Percentiles rank a stretch among this genome's conserved stretches.
Conservation (phyloP, 352 stramenopile species). For the Phytopythium helicoides region DNA sequence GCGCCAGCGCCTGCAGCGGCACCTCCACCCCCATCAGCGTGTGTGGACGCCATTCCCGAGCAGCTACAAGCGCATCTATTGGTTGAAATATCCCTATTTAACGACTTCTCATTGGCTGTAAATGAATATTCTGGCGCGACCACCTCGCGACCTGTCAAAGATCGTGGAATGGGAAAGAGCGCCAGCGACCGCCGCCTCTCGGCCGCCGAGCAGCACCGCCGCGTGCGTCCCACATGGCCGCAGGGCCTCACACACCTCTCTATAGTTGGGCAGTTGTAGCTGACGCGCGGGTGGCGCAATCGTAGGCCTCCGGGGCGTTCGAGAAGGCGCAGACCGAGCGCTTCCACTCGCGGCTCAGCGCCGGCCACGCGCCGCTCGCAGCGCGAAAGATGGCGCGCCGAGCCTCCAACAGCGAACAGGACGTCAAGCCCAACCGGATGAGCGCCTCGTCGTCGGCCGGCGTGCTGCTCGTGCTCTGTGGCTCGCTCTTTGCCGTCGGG, state of each 20-base stretch:
- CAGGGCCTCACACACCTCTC: too few relatives aligned
- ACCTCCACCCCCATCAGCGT: constrained; percentile 5
- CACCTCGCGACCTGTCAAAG: neutral
- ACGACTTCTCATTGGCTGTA: neutral
- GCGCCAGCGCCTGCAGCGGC: constrained; percentile 21
- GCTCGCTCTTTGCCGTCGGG: constrained; percentile 36
- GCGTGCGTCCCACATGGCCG: too few relatives aligned
- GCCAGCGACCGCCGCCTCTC: constrained; percentile 36
- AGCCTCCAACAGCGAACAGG: neutral
- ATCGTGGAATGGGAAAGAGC: constrained; percentile 30
- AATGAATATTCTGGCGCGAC: constrained; percentile 15
- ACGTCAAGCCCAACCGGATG: constrained; percentile 5
- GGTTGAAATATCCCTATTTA: neutral
- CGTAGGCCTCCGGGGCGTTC: constrained; percentile 38
- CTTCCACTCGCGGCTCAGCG: constrained; percentile 28
- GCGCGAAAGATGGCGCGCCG: neutral
- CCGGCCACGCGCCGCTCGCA: constrained; percentile 17
- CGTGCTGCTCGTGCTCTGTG: constrained; percentile 22
- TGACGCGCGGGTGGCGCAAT: neutral
- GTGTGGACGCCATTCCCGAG: neutral
- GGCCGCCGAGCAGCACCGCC: constrained; percentile 51
- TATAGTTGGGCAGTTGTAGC: neutral
- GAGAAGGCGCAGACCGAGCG: constrained; percentile 36
- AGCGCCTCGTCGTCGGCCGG: constrained; percentile 18
- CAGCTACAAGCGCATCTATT: neutral